These are phyloP conservation scores for Ogataea methanolica DNA, from an alignment of 805 yeast species.

Conservation along the genomic window DNA sequence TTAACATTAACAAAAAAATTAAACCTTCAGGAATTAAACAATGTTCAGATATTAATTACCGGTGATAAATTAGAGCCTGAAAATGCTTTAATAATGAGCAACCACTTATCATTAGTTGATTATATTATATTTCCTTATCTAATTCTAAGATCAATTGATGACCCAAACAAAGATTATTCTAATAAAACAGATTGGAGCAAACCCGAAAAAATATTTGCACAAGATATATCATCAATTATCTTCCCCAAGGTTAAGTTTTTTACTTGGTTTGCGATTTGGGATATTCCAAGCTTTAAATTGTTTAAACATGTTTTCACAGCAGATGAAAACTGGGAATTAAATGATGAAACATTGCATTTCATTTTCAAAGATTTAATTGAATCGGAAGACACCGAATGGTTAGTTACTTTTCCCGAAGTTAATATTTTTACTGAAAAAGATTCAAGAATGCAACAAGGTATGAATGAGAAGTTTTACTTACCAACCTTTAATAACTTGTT, in stretches of 20 bases:
- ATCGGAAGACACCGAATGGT: conserved; percentile 45
- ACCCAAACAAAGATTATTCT: conserved; percentile 1
- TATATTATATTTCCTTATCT: conserved; percentile 47
- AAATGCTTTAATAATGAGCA: conserved; percentile 36
- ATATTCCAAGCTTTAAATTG: conserved; percentile 50
- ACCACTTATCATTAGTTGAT: conserved; percentile 70
- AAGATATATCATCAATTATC: conserved; percentile 23
- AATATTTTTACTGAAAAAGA: conserved; percentile 55
- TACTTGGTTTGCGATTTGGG: conserved; percentile 66
- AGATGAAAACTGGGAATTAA: conserved; percentile 71
- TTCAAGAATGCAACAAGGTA: conserved; percentile 44
- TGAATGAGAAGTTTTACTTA: conserved; percentile 53
- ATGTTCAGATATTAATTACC: conserved; percentile 32
- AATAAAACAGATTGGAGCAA: conserved; percentile 1
- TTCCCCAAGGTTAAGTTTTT: conserved; percentile 52
- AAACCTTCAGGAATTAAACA: conserved; percentile 29
- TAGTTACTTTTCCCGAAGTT: conserved; percentile 82
- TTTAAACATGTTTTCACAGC: conserved; percentile 43
- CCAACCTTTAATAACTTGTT: conserved; percentile 57
- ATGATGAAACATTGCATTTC: conserved; percentile 27
- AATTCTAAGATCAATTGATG: conserved; percentile 25
- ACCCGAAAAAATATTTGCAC: conserved; percentile 19
- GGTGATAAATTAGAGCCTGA: conserved; percentile 42
- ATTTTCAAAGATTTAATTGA: conserved; percentile 33
- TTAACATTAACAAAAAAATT: not conserved